These are phyloP conservation scores for Sporisorium exsertum DNA, from an alignment of 1,284 basidiomycete genomes.

Conservation along the genomic window DNA sequence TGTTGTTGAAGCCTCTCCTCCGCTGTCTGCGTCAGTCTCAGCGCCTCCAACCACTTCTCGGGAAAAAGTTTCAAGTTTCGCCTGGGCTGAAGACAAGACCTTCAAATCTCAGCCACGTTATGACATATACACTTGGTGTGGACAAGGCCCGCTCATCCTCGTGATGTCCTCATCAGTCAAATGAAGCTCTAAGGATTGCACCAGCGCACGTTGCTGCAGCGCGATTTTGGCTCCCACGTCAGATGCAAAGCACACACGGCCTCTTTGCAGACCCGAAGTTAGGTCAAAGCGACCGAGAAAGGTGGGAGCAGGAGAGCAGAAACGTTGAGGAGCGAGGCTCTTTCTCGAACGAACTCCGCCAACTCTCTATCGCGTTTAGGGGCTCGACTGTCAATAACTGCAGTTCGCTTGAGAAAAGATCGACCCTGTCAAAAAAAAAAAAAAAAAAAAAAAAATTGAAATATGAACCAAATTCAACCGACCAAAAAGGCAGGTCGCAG, in stretches of 20 bases:
- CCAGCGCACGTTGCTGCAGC: neutral
- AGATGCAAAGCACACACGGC: neutral
- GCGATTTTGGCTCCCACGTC: slow-evolving; percentile 28
- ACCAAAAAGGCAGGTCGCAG: slow-evolving; percentile 15
- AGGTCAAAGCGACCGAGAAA: slow-evolving; percentile 13
- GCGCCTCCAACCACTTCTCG: neutral
- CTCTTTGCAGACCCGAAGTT: neutral
- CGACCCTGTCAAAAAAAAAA: neutral
- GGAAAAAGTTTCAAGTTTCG: neutral
- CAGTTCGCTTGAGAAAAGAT: slow-evolving; percentile 29
- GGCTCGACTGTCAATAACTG: slow-evolving; percentile 26
- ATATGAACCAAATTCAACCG: neutral
- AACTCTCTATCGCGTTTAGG: slow-evolving; percentile 25
- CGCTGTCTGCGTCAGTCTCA: neutral
- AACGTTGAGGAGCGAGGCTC: neutral
- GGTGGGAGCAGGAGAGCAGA: slow-evolving; percentile 11
- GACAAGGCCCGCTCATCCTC: neutral
- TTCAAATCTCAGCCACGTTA: neutral
- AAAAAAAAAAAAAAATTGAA: neutral
- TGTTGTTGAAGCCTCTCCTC: neutral
- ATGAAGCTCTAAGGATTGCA: neutral
- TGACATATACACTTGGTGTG: neutral
- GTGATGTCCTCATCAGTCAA: neutral
- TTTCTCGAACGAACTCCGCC: slow-evolving; percentile 20
- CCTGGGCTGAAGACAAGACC: neutral